Evolutionary conservation across 164 flowering plant species (phyloP), one percentile per base, ranked within the genome.

Genomic region (Euptelea pleiosperma): DNA sequence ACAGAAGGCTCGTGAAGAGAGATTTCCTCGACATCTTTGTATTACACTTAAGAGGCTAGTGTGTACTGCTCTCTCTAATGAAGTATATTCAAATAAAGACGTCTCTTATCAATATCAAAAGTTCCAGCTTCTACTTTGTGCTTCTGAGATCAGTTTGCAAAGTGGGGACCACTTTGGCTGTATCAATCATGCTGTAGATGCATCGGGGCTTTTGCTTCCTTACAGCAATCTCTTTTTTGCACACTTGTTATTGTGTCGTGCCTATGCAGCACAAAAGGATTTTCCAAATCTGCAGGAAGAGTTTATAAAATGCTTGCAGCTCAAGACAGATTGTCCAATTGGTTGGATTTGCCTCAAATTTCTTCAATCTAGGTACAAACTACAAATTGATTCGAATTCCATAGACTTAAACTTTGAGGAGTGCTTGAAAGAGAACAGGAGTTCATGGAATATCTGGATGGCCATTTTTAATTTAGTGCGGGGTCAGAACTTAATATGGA

Each of bases 111-210:
- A 70, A 55, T 86, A 88, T 69, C 73, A 75, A 45, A 79, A 71
- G 68, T 86, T 87, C 57, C 96, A 82, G 72, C 85, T 89, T 72
- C 79, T 84, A 34, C 89, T 93, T 28, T 89, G 90, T 79, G 88
- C 96, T 64, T 85, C 97, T 64, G 98, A 93, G 69, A 72, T 83
- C 52, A 50, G 78, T 75, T 74, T 89, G 76, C 94, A 80, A 54
- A 9, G 57, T 44, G 73, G 85, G 37, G 74, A 84, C 66, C 58
- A 31, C 34, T 33, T 28, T 45, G 75, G 63, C 45, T 83, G 89
- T 55, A 68, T 80, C 35, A 63, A 45, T 34, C 68, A 68, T 79
- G 96, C 92, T 28, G 65, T 55, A 62, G 65, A 58, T 54, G 96
- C 94, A 61, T 76, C 75, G 16, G 24, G 28, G 9, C 70, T 85